Conservation (phyloP, 139 green algal species). For the Chlorella sp. region DNA sequence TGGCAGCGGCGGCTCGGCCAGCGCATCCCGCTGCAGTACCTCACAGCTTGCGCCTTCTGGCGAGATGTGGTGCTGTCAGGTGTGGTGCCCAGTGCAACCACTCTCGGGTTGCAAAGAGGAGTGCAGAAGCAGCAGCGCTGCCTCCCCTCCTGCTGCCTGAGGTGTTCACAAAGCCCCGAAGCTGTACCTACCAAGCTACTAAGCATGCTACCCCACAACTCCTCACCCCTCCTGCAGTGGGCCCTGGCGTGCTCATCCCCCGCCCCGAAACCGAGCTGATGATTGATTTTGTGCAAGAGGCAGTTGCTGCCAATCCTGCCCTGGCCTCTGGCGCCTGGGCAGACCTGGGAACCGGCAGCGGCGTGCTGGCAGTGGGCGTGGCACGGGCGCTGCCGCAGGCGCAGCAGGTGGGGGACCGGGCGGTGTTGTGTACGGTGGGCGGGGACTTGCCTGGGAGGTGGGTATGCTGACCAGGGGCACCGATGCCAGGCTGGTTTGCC, state of each 20-base stretch:
- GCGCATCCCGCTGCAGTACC: conserved; percentile 91
- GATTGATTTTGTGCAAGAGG: conserved; percentile 70
- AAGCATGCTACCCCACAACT: not conserved
- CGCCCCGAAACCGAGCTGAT: conserved; percentile 93
- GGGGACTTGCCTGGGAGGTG: not conserved
- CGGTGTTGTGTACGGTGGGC: not conserved
- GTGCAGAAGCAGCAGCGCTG: no score
- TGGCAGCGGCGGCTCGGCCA: conserved; percentile 57
- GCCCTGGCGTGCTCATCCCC: conserved; percentile 89
- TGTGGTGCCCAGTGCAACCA: not conserved
- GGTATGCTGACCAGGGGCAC: not conserved
- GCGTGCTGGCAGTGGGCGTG: conserved; percentile 82
- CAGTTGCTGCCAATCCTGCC: conserved; percentile 25
- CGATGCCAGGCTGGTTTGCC: not conserved
- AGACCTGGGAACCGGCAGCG: conserved; percentile 93
- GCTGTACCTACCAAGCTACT: not conserved
- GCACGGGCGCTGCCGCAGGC: conserved; percentile 57
- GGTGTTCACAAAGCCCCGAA: no score
- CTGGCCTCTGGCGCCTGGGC: conserved; percentile 68
- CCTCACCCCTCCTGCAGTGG: conserved; percentile 6
- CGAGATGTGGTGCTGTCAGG: conserved; percentile 64
- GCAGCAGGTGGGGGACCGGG: not conserved
- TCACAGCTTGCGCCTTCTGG: conserved; percentile 85
- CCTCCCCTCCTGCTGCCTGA: not conserved
- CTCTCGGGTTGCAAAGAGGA: not conserved